Base-by-base conservation (phyloP, 2,329 filamentous ascomycete genomes). In the Aspergillus sp. region DNA sequence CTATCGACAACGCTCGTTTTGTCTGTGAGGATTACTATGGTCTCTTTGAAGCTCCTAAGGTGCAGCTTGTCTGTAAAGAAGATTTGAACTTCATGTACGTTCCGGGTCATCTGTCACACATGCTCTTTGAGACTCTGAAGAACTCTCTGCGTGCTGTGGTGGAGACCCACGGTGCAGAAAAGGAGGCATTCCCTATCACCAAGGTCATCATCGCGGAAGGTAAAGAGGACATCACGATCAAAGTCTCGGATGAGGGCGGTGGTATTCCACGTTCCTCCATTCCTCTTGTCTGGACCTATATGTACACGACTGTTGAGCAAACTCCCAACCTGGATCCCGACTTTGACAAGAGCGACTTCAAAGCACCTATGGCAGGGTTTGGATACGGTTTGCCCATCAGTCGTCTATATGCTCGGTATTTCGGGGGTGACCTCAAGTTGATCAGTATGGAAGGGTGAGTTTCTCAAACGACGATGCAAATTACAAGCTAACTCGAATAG, bases 11-110 rank as follows among this genome's bases (percentile, higher is more conserved):
- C 72, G 95, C 95, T 47, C 89, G 95, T n/a, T 99, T 98, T 73
- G 95, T 99, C 38, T 99, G 95, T 76, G 95, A 99, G 78, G 95
- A 98, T 76, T 94, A 98, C 80, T 99, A 98, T 75, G 95, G 95
- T 64, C 83, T 99, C 11, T 99, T 98, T 72, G 94, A 98, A 74
- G 93, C 95, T 8, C 95, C 95, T 59, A 96, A 96, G 78, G 90
- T 99, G 68, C 93, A 98, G 79, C 89, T 99, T 60, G 92, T 99
- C 63, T 99, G 95, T 83, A 93, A 93, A 73, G 91, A 92, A 19
- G 89, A 96, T 77, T 85, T 99, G 72, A 90, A 96, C 83, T 99
- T 99, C 81, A 99, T 99, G 95, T 99, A 99, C 75, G 95, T 99
- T 57, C 95, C 95, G 0, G 95, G 95, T n/a, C 95, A 99, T 80